Evolutionary conservation across 129 eudicot genomes (phyloP).

Genomic region (Escallonia herrerae): DNA sequence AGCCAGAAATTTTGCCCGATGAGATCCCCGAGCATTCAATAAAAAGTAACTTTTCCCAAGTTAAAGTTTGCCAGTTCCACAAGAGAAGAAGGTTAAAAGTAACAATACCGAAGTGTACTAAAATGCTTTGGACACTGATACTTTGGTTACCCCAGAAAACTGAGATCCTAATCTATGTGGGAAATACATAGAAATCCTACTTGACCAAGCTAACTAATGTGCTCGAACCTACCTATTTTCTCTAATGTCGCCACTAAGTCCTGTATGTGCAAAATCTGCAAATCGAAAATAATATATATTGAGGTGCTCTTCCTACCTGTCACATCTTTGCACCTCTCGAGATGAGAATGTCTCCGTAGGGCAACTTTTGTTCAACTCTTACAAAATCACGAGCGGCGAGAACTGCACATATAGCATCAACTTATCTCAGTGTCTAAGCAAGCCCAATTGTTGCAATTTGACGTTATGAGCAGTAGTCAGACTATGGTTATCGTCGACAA

Average conservation of each 20-base stretch:
- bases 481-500: not conserved
- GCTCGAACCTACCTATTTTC: not conserved
- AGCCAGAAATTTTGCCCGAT: too few species aligned
- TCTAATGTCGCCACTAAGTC: not conserved
- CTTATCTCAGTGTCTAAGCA: not conserved
- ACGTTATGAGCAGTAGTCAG: not conserved
- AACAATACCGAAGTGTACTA: too few species aligned
- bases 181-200: not conserved
- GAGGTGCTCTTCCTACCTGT: constrained; percentile 8
- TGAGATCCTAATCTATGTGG: constrained; percentile 1
- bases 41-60: too few species aligned
- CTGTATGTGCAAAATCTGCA: not conserved
- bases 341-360: constrained; percentile 68
- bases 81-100: too few species aligned
- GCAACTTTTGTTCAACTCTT: constrained; percentile 49
- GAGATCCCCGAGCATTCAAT: too few species aligned
- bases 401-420: constrained; percentile 42
- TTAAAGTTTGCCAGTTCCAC: too few species aligned
- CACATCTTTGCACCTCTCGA: constrained; percentile 81
- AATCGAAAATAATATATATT: not conserved
- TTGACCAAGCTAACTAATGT: not conserved
- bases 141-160: not conserved
- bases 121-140: constrained; percentile 1
- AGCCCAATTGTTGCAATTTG: not conserved
- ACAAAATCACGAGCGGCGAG: constrained; percentile 58